Evolutionary conservation across 768 basidiomycete genomes (phyloP).

Genomic region (Gelatoporia subvermispora): DNA sequence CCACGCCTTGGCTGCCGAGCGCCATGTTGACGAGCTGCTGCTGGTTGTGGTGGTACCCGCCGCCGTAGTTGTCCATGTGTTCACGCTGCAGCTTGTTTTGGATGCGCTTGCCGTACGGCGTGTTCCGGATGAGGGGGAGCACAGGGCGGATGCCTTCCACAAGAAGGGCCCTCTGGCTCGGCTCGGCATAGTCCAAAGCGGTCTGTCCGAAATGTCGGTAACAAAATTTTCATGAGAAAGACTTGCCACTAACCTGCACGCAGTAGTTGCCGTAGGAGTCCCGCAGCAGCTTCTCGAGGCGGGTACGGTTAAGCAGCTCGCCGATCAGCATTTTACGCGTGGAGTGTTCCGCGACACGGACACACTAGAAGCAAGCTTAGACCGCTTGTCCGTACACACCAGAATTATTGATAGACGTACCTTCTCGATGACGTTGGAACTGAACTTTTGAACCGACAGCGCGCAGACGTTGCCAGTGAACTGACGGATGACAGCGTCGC

Average conservation of each 20-base stretch:
- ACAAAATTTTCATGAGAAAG: constrained; percentile 7
- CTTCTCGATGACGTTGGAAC: constrained; percentile 98
- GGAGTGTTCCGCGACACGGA: constrained; percentile 94
- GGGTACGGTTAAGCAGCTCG: constrained; percentile 89
- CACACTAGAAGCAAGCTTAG: constrained; percentile 34
- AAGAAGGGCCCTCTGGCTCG: constrained; percentile 84
- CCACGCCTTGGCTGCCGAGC: constrained; percentile 53
- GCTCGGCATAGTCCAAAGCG: constrained; percentile 95
- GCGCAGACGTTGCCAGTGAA: constrained; percentile 98
- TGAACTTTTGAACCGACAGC: constrained; percentile 97
- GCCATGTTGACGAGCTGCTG: constrained; percentile 56
- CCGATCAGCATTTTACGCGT: constrained; percentile 94
- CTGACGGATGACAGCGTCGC: constrained; percentile 94
- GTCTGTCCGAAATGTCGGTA: constrained; percentile 51
- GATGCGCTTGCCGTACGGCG: constrained; percentile 98
- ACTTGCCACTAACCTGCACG: constrained; percentile 58
- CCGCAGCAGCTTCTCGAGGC: constrained; percentile 90
- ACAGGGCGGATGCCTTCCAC: constrained; percentile 99
- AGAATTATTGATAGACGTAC: constrained; percentile 29
- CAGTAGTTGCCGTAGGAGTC: constrained; percentile 98
- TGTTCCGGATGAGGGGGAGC: constrained; percentile 95
- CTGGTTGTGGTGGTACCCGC: constrained; percentile 51
- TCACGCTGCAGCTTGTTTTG: constrained; percentile 98
- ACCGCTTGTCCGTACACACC: not conserved
- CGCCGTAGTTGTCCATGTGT: constrained; percentile 60